Conservation (phyloP, 352 stramenopile species). For the Pythium coloratum region DNA sequence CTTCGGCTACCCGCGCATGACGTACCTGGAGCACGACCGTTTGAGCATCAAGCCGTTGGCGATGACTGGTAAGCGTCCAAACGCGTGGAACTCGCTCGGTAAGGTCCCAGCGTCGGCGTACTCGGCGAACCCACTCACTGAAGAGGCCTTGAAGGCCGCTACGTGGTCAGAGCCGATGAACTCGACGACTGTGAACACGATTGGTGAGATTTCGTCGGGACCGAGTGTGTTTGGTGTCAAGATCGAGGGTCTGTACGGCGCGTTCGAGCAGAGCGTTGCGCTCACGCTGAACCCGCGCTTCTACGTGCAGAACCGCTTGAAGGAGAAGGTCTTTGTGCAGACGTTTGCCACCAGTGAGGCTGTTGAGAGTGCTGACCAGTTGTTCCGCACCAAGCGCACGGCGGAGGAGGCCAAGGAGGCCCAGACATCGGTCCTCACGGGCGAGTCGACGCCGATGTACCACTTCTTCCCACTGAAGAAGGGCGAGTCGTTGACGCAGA, state of each 20-base stretch:
- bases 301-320: conserved; percentile 82
- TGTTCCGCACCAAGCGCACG: conserved; percentile 69
- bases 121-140: conserved; percentile 43
- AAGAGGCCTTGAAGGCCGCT: conserved; percentile 63
- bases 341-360: conserved; percentile 66
- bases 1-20: conserved; percentile 70
- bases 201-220: conserved; percentile 72
- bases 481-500: conserved; percentile 45
- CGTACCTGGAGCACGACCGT: conserved; percentile 56
- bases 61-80: conserved; percentile 46
- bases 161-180: conserved; percentile 85
- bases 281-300: conserved; percentile 80
- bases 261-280: conserved; percentile 76
- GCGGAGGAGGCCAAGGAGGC: conserved; percentile 56
- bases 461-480: conserved; percentile 82
- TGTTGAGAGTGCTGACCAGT: conserved; percentile 60
- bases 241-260: conserved; percentile 78
- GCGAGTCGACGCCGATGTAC: conserved; percentile 72
- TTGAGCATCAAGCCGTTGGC: conserved; percentile 67
- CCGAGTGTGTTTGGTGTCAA: conserved; percentile 78
- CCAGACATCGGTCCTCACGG: conserved; percentile 48
- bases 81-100: conserved; percentile 57
- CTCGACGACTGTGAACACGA: conserved; percentile 83
- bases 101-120: conserved; percentile 56
- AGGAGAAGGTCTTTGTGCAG: conserved; percentile 77